Base-by-base conservation (phyloP, 2,329 filamentous ascomycete genomes). In the Penicillium sp. region DNA sequence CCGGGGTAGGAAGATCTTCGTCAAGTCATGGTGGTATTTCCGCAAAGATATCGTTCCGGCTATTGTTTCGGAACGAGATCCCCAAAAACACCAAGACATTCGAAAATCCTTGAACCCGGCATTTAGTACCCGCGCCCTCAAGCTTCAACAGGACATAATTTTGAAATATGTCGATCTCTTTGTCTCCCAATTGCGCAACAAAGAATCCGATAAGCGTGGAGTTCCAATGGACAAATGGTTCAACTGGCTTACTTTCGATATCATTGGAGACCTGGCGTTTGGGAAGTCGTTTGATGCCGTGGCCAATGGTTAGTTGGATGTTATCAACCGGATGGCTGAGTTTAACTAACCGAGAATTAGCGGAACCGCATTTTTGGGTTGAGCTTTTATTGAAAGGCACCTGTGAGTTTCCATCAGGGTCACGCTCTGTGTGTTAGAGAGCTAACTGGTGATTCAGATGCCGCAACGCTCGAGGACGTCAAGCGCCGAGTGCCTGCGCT, bases 151-250 rank as follows among this genome's bases (percentile, higher is more conserved):
- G 21, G 23, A 33, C 2, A 32, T 46, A 12, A 20, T 51, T 20
- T 20, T 23, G 13, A 15, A n/a, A 3, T 45, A 51, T n/a, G 42
- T 51, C n/a, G 42, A 46, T 13, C 23, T 51, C 13, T 39, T 46
- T 5, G 13, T 51, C 1, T 10, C 46, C 2, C 24, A 23, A 46
- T 7, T n/a, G 7, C 34, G 29, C 3, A 4, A 17, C 15, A 20
- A 27, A 23, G 15, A 13, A 33, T 23, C 46, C 6, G n/a, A 27
- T 6, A 12, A 13, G 9, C n/a, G 12, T 4, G 20, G 39, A 2
- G 7, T 51, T 12, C 24, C 46, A 13, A 36, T 46, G 10, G 33
- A 30, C n/a, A 33, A 46, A 20, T 46, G 43, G 43, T 26, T 46
- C 10, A 18, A 46, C 4, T 46, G 30, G 29, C 18, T 46, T 3